These are phyloP conservation scores for Xylaria longipes DNA, from an alignment of 495 filamentous ascomycete species.

Conservation along the genomic window DNA sequence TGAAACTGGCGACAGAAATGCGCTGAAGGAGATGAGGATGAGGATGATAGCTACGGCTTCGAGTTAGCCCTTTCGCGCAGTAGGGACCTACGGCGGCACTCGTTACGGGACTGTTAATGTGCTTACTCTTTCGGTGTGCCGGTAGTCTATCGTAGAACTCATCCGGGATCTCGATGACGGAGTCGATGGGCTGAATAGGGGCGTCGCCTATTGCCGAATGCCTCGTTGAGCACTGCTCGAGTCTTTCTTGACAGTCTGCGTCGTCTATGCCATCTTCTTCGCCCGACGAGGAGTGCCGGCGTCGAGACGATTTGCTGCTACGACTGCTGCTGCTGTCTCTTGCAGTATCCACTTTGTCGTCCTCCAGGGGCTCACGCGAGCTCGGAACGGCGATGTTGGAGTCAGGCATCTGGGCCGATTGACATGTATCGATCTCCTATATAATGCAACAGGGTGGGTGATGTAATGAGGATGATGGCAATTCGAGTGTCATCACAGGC, in stretches of 20 bases:
- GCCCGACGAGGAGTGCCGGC: constrained; percentile 27
- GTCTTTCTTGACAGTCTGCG: constrained; percentile 23
- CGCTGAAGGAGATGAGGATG: constrained; percentile 67
- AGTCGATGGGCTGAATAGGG: constrained; percentile 48
- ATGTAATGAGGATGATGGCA: not conserved
- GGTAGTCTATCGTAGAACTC: constrained; percentile 55
- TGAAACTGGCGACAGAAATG: constrained; percentile 71
- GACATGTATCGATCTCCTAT: not conserved
- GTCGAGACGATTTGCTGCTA: constrained; percentile 20
- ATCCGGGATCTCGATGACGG: constrained; percentile 50
- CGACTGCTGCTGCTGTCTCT: constrained; percentile 2
- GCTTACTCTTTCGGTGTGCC: constrained; percentile 21
- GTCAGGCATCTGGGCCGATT: constrained; percentile 10
- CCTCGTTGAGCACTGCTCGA: constrained; percentile 40
- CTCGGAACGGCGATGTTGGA: not conserved
- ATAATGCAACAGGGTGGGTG: not conserved
- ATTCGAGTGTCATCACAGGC: constrained; percentile 21
- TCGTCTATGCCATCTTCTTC: constrained; percentile 29
- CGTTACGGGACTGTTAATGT: not conserved
- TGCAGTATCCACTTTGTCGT: not conserved
- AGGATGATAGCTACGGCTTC: constrained; percentile 57
- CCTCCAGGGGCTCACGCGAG: constrained; percentile 1
- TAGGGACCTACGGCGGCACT: not conserved
- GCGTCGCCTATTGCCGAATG: constrained; percentile 44
- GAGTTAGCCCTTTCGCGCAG: not conserved